Conservation (phyloP, 345 rosid species). For the Boechera stricta region DNA sequence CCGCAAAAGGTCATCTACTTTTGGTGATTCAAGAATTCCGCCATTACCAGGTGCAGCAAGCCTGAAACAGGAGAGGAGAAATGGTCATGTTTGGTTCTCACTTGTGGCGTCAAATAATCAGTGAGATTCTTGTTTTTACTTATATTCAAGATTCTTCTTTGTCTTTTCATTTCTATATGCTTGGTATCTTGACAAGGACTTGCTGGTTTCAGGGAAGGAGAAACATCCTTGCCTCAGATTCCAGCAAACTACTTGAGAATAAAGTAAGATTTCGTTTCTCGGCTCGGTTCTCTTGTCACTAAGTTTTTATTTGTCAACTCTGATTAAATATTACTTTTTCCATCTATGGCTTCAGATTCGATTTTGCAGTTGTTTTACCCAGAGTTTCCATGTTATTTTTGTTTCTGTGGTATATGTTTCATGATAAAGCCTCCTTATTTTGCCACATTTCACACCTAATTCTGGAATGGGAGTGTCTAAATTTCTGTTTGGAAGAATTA, state of each 20-base stretch:
- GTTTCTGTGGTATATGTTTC: not conserved
- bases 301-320: not conserved
- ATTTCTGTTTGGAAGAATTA: conserved; percentile 15
- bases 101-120: conserved; percentile 84
- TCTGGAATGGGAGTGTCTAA: conserved; percentile 7
- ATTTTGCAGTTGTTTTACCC: not conserved
- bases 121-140: conserved; percentile 55
- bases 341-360: not conserved
- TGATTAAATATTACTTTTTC: conserved; percentile 1
- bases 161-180: conserved; percentile 3
- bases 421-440: conserved; percentile 6
- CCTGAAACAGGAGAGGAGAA: conserved; percentile 59
- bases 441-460: conserved; percentile 22
- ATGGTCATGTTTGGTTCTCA: conserved; percentile 92
- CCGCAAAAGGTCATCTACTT: conserved; percentile 58
- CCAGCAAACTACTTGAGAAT: conserved; percentile 80
- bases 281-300: conserved; percentile 14
- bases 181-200: conserved; percentile 38
- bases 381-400: not conserved
- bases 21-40: conserved; percentile 60
- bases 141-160: conserved; percentile 14
- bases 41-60: conserved; percentile 61
- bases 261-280: conserved; percentile 56
- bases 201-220: conserved; percentile 74
- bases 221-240: conserved; percentile 83